Evolutionary conservation across 768 basidiomycete genomes (phyloP).

Genomic region (Serendipita sp.): DNA sequence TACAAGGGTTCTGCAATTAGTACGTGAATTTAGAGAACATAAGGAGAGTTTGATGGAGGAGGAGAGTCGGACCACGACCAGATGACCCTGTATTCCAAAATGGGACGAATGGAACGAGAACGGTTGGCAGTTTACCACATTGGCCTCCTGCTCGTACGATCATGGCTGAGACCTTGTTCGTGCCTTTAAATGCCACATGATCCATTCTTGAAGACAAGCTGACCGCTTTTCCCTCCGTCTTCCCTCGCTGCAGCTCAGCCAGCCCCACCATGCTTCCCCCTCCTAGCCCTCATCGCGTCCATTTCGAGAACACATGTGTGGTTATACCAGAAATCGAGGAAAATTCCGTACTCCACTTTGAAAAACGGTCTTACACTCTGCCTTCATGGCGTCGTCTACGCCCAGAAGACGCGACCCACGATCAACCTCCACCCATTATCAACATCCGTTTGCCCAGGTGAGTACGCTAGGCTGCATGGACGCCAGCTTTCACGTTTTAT

Average conservation of each 20-base stretch:
- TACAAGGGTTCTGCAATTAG: too few relatives aligned
- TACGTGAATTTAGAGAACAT: too few relatives aligned
- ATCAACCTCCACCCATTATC: not conserved
- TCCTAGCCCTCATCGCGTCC: not conserved
- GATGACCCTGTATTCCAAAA: too few relatives aligned
- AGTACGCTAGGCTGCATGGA: not conserved
- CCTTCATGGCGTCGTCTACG: not conserved
- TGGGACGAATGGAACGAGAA: too few relatives aligned
- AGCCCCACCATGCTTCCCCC: not conserved
- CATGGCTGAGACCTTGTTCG: too few relatives aligned
- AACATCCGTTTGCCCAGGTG: not conserved
- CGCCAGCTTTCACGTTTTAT: not conserved
- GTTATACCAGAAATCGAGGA: slow-evolving; percentile 2
- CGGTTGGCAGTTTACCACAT: too few relatives aligned
- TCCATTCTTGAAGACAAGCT: too few relatives aligned
- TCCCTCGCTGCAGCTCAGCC: not conserved
- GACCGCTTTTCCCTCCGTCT: not conserved
- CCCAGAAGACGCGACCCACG: not conserved
- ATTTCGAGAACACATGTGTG: not conserved
- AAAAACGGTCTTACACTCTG: not conserved
- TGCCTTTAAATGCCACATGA: too few relatives aligned
- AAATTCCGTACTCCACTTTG: not conserved
- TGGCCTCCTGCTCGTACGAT: too few relatives aligned
- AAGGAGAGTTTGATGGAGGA: too few relatives aligned
- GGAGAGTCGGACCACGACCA: too few relatives aligned